Percentiles rank a stretch among this genome's conserved stretches.
Evolutionary conservation across 1,139 yeast species (phyloP).

Genomic region (Keqinozyma sinolaborantium): DNA sequence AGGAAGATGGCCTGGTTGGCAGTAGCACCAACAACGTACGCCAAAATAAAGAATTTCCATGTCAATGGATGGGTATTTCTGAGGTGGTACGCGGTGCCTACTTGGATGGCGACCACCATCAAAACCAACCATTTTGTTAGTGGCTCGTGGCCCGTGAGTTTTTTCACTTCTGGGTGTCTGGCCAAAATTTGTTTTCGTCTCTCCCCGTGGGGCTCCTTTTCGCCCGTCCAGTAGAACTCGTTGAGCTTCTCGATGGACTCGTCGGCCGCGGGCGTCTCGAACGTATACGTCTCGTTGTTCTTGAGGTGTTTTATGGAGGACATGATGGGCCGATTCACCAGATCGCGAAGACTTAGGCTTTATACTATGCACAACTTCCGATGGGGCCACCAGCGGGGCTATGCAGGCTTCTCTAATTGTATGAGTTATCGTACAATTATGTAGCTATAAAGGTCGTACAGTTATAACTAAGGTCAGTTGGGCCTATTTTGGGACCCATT

Average conservation of each 20-base stretch:
- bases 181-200: slow-evolving; percentile 72
- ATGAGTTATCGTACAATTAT: neutral
- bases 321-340: slow-evolving; percentile 3
- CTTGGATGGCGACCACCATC: slow-evolving; percentile 63
- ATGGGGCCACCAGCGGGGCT: too few species aligned
- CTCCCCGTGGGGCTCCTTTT: slow-evolving; percentile 74
- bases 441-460: slow-evolving; percentile 3
- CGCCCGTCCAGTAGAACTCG: slow-evolving; percentile 83
- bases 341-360: neutral
- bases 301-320: slow-evolving; percentile 32
- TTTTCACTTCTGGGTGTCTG: slow-evolving; percentile 75
- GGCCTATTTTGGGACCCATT: too few species aligned
- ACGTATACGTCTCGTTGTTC: slow-evolving; percentile 30
- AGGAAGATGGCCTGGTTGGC: slow-evolving; percentile 78
- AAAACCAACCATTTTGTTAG: slow-evolving; percentile 72
- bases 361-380: slow-evolving; percentile 3
- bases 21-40: slow-evolving; percentile 83
- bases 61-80: slow-evolving; percentile 52
- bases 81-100: slow-evolving; percentile 57
- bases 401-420: too few species aligned
- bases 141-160: slow-evolving; percentile 85
- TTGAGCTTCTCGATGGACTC: slow-evolving; percentile 38
- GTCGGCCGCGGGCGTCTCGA: slow-evolving; percentile 43
- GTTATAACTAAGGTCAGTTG: too few species aligned
- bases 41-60: slow-evolving; percentile 55